These are phyloP conservation scores for Neoboletus subvelutipes DNA, from an alignment of 768 basidiomycete genomes.

Conservation along the genomic window DNA sequence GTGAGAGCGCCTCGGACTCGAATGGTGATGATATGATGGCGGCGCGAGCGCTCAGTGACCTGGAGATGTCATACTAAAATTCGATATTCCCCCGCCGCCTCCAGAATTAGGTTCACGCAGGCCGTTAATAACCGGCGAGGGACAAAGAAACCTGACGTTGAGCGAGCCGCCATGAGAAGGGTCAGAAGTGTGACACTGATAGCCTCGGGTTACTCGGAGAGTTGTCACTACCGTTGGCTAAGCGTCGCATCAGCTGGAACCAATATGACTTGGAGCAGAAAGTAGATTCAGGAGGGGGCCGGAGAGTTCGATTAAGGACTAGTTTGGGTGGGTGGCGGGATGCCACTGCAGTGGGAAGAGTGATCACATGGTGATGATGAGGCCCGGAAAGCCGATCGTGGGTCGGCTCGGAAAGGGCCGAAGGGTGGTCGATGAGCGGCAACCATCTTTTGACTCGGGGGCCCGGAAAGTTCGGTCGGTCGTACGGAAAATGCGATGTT, in stretches of 20 bases:
- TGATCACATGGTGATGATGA: not conserved
- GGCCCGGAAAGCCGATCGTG: not conserved
- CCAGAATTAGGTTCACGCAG: not conserved
- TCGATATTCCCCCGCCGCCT: not conserved
- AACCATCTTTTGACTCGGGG: not conserved
- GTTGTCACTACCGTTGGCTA: not conserved
- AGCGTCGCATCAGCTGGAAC: not conserved
- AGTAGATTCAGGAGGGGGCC: not conserved
- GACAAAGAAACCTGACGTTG: too few relatives aligned
- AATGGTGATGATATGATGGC: not conserved
- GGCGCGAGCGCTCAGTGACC: too few relatives aligned
- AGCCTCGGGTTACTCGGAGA: not conserved
- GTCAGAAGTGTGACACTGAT: not conserved
- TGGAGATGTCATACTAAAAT: not conserved
- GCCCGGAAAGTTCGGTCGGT: not conserved
- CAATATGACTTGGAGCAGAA: not conserved
- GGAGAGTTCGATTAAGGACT: not conserved
- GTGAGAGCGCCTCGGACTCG: not conserved
- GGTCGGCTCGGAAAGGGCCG: not conserved
- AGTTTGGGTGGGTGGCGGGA: not conserved
- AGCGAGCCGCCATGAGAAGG: not conserved
- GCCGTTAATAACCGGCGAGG: not conserved
- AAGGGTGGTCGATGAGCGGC: not conserved
- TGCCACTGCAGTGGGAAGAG: not conserved
- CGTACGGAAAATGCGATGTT: not conserved